Evolutionary conservation across 306 rosid genomes (phyloP).

Genomic region (Casuarina equisetifolia): DNA sequence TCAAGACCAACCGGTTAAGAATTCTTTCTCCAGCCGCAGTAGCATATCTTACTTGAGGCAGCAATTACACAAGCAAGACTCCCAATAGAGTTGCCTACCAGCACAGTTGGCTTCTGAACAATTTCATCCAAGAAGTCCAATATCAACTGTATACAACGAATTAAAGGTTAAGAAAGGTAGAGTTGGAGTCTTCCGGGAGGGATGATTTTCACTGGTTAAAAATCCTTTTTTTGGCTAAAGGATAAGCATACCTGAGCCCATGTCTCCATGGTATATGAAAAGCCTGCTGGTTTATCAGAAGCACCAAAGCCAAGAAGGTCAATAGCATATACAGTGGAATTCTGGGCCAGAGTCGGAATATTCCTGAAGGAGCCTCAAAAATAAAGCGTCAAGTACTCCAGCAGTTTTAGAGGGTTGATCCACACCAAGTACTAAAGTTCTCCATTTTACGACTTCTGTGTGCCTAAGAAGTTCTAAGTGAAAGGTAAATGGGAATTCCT

Average conservation of each 20-base stretch:
- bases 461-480: too few species aligned
- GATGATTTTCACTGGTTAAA: background rate
- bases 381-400: background rate
- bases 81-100: constrained; percentile 90
- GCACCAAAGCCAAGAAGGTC: constrained; percentile 97
- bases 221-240: constrained; percentile 18
- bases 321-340: constrained; percentile 76
- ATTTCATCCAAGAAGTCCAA: constrained; percentile 80
- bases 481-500: too few species aligned
- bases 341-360: constrained; percentile 54
- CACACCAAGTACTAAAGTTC: background rate
- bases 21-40: constrained; percentile 1
- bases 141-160: constrained; percentile 59
- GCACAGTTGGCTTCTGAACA: constrained; percentile 73
- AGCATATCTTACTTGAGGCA: constrained; percentile 63
- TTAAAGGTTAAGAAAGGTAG: constrained; percentile 1
- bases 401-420: background rate
- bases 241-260: constrained; percentile 69
- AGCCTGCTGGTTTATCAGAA: constrained; percentile 80
- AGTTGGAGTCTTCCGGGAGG: constrained; percentile 10
- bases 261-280: constrained; percentile 83
- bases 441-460: too few species aligned
- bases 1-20: constrained; percentile 2
- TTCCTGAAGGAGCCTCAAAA: constrained; percentile 51
- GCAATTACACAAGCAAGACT: constrained; percentile 95